Evolutionary conservation across 345 rosid genomes (phyloP), one percentile per base, ranked within the genome.

Genomic region (Noccaea caerulescens): DNA sequence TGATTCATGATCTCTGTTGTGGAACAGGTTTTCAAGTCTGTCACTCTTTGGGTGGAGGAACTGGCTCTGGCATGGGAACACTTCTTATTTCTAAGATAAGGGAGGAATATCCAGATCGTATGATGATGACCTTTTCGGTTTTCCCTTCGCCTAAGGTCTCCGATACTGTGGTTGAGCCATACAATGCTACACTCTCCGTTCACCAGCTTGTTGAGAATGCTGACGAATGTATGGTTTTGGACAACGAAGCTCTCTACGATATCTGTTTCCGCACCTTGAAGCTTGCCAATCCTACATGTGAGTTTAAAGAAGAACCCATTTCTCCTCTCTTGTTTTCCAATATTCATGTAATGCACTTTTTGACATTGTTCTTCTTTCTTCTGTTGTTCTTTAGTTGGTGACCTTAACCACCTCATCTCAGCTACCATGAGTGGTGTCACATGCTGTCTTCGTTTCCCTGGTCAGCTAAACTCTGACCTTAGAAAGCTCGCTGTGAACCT

Each of bases 351-450:
- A 41, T 36, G 7, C 37, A 10, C 33, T 47, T 37, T 18, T 64
- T 73, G 58, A 73, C 77, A 56, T 45, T 61, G 47, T 36, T 68
- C 13, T 60, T 62, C 2, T 44, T 41, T 66, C 7, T 73, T 50
- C 5, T 52, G 72, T 55, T 36, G 42, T 18, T 37, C 18, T 12
- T 34, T 43, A 75, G 79, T 75, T 46, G 79, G 79, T 45, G 79
- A 75, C 10, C 79, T 75, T 11, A 75, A 75, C 79, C 79, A 75
- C 25, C 79, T 75, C 58, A 75, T 75, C 51, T 75, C 79, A 32
- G 79, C 74, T 61, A 75, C 79, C 3, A 75, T 75, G 79, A 75
- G 79, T 61, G 79, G 79, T 54, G 79, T 75, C 20, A 75, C 79
- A 43, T 75, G 79, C 70, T 75, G 79, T 68, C 79, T 75, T 6